Percentiles rank a stretch among this genome's conserved stretches.
phyloP scores from a whole-genome alignment of 2,329 filamentous ascomycete genomes.

The Colletotrichum brevisporum region DNA sequence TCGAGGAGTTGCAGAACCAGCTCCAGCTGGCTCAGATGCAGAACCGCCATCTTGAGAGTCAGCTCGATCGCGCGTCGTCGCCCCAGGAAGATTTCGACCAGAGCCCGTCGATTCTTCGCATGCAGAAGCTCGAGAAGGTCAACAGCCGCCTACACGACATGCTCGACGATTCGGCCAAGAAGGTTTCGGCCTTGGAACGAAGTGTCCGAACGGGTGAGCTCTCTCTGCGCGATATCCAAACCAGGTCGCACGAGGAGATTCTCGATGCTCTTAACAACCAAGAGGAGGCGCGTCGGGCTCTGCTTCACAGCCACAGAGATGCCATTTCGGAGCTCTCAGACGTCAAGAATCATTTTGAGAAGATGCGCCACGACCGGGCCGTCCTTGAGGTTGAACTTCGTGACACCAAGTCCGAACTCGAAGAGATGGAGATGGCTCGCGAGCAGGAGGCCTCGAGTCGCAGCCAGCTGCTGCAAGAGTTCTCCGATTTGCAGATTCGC shows the following conservation, averaged over 20 bases:
- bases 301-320: conserved; percentile 88
- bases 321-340: conserved; percentile 88
- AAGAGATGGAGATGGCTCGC: conserved; percentile 82
- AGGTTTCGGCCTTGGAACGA: conserved; percentile 90
- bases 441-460: conserved; percentile 93
- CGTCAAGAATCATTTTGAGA: conserved; percentile 89
- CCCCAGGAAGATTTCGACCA: conserved; percentile 76
- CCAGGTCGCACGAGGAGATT: conserved; percentile 93
- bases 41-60: conserved; percentile 90
- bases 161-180: conserved; percentile 93
- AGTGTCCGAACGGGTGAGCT: conserved; percentile 89
- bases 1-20: conserved; percentile 94
- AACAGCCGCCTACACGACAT: conserved; percentile 94
- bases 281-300: conserved; percentile 85
- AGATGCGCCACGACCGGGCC: conserved; percentile 84
- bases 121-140: conserved; percentile 92
- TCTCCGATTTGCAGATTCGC: conserved; percentile 92
- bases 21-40: conserved; percentile 96
- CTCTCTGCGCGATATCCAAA: conserved; percentile 90
- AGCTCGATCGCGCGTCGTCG: conserved; percentile 80
- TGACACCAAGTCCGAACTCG: conserved; percentile 85
- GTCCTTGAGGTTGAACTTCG: conserved; percentile 88
- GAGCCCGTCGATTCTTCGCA: conserved; percentile 82
- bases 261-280: conserved; percentile 94
- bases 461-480: conserved; percentile 90